Percentiles rank a stretch among this genome's conserved stretches.
Conservation (phyloP, 2,329 filamentous ascomycete genomes). For the Cladosporium sp. region DNA sequence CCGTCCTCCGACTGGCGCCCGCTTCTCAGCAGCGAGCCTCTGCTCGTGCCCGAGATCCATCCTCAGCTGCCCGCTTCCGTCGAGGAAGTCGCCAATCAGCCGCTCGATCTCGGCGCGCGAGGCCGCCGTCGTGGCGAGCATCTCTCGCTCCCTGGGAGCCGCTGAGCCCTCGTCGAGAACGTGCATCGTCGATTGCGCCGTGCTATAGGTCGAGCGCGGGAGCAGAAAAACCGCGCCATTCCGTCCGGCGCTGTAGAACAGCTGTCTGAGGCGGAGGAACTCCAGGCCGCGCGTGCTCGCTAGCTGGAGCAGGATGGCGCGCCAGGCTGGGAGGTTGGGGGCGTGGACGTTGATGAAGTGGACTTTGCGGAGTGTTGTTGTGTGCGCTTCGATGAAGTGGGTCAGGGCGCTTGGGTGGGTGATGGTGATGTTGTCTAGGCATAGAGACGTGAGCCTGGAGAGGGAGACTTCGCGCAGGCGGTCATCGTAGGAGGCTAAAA, state of each 20-base stretch:
- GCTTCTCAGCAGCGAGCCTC: neutral
- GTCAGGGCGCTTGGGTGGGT: neutral
- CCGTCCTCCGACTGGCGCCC: too few species aligned
- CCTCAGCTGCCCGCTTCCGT: neutral
- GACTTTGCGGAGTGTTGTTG: neutral
- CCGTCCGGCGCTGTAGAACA: neutral
- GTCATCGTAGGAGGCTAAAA: neutral
- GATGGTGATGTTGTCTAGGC: neutral
- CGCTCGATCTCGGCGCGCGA: neutral
- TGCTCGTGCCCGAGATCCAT: constrained; percentile 6
- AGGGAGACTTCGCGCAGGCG: neutral
- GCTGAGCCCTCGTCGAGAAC: neutral
- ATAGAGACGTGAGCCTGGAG: neutral
- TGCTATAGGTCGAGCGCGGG: neutral
- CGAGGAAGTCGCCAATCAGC: constrained; percentile 1
- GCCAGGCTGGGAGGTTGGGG: neutral
- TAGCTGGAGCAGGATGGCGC: neutral
- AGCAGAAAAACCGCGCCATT: neutral
- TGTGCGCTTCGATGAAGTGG: constrained; percentile 2
- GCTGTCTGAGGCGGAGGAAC: neutral
- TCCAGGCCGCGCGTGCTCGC: neutral
- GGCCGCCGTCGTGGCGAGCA: neutral
- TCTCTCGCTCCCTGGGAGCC: neutral
- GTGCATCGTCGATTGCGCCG: neutral
- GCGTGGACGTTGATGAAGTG: neutral